phyloP scores from a whole-genome alignment of 148 eudicot species.

The Pouteria glomerata region DNA sequence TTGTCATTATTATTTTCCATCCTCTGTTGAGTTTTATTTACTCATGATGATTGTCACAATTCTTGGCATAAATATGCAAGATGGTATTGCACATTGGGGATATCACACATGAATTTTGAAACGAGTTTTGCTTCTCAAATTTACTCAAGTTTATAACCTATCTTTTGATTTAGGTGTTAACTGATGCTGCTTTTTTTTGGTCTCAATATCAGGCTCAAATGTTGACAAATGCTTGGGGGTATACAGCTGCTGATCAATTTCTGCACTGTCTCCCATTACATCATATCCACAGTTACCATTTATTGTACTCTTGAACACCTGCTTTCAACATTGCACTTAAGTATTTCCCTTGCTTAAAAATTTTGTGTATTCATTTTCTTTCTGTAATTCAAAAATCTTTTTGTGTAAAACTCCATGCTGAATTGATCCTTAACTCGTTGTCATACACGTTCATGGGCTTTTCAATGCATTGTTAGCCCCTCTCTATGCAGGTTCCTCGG shows the following conservation, averaged over 20 bases:
- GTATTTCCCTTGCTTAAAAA: constrained; percentile 2
- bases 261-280: constrained; percentile 91
- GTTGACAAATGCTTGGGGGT: constrained; percentile 81
- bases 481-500: constrained; percentile 81
- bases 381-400: neutral
- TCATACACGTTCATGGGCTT: constrained; percentile 88
- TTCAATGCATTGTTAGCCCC: constrained; percentile 96
- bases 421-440: constrained; percentile 53
- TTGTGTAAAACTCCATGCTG: neutral
- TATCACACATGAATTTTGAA: neutral
- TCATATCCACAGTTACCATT: constrained; percentile 67
- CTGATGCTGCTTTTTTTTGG: neutral
- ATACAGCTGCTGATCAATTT: constrained; percentile 73
- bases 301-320: neutral
- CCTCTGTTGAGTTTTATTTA: neutral
- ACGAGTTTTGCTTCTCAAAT: neutral
- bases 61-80: neutral
- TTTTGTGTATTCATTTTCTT: neutral
- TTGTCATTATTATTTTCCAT: neutral
- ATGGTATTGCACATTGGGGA: neutral
- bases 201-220: constrained; percentile 72
- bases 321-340: constrained; percentile 3
- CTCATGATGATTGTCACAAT: neutral
- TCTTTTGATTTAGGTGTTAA: neutral
- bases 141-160: neutral